Evolutionary conservation across 306 rosid species (phyloP).

Genomic region (Arachis hypogaea): DNA sequence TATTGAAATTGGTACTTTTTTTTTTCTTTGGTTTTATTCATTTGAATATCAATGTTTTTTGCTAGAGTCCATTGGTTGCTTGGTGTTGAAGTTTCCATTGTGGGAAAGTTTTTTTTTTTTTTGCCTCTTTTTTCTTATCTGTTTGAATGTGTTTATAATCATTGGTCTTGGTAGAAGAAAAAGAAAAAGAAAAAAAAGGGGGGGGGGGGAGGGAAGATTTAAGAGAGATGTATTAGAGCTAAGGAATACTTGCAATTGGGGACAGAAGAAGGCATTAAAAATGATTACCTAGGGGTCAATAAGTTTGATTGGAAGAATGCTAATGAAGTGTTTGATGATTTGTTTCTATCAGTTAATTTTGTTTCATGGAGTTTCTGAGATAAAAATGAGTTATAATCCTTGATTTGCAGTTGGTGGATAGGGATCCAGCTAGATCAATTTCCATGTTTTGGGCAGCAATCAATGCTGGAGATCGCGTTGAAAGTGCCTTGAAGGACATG

Average conservation of each 20-base stretch:
- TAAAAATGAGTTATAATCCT: constrained; percentile 25
- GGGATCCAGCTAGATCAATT: constrained; percentile 81
- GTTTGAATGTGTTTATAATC: neutral
- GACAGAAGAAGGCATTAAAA: neutral
- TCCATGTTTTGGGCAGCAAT: constrained; percentile 91
- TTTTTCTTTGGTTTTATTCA: neutral
- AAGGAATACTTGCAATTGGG: neutral
- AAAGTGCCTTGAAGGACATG: constrained; percentile 96
- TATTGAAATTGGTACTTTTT: neutral
- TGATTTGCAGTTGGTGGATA: constrained; percentile 70
- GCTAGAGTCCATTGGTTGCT: constrained; percentile 29
- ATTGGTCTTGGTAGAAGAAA: no score
- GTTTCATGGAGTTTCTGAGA: constrained; percentile 12
- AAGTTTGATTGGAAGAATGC: neutral
- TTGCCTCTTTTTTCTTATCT: constrained; percentile 28
- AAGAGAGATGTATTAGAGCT: no score
- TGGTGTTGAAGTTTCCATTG: constrained; percentile 35
- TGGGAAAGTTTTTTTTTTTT: neutral
- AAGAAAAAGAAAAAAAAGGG: no score
- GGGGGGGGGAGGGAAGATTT: no score
- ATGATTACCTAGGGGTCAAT: neutral
- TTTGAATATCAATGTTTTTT: constrained; percentile 22
- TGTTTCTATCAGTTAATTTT: neutral
- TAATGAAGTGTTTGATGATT: neutral
- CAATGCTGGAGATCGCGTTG: constrained; percentile 91